Evolutionary conservation across 352 stramenopile genomes (phyloP), one percentile per base, ranked within the genome.

Genomic region (Globisporangium rhizosaccharum): DNA sequence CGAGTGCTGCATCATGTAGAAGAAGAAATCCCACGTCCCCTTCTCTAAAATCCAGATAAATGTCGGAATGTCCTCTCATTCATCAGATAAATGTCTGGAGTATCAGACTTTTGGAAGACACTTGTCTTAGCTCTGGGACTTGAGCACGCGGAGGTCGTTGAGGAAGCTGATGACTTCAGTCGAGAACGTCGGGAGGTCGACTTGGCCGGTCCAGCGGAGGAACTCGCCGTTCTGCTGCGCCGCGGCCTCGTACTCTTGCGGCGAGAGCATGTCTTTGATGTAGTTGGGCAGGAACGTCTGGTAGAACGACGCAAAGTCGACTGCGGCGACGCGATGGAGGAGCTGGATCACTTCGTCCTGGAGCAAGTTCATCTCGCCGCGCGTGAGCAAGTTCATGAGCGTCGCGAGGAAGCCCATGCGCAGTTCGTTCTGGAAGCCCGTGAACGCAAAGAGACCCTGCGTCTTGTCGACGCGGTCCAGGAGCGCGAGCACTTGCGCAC

Each of bases 1-100:
- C 63, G 82, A 89, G 66, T 92, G 82, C 65, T 78, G 65, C 63
- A 90, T 92, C 76, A 92, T 92, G 82, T 92, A 88, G 20, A 73
- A 56, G 39, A 56, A 56, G 56, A 56, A 23, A 23, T 23, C 17
- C 39, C 12, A 14, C 14, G 37, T 9, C 9, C 37, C 9, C 37
- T 9, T 44, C 37, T 15, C 9, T 44, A 14, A 14, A 44, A 14
- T 44, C 23, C 23, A 23, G 23, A 23, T 23, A 23, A 23, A 23
- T 23, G 23, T 23, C 23, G 23, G 23, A 23, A 23, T 23, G 23
- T 23, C 23, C 23, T 23, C 23, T 23, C 23, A 23, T 23, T 23
- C 23, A 23, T 23, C 23, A 23, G 23, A 23, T 23, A 23, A 23
- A 23, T 23, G 23, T 23, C 23, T 23, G 23, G 23, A 23, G 23